Base-by-base conservation (phyloP, 768 basidiomycete genomes). In the Boletus sp. region DNA sequence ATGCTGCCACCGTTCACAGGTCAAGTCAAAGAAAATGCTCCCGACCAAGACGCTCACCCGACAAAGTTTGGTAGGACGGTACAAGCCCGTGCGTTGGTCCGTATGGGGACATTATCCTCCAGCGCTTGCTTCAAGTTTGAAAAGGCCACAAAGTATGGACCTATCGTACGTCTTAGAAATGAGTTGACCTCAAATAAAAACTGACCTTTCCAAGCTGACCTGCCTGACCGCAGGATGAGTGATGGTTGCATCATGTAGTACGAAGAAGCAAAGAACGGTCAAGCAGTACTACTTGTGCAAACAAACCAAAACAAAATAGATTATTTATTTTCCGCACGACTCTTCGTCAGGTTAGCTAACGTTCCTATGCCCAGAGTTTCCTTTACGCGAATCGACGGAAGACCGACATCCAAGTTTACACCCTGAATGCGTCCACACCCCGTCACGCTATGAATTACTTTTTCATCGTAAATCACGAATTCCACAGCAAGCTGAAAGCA, bases 11-110 rank as follows among this genome's bases (percentile, higher is more conserved):
- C 32, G 30, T 30, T 17, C 33, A 24, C 33, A 44, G 9, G 32
- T 35, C 20, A 47, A 50, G n/a, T 42, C 45, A 15, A 9, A 32
- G 24, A 5, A 10, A 15, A 18, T n/a, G 8, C 7, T 8, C 32
- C 18, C 1, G 17, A 52, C 18, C 17, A 20, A 15, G 46, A 10
- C 3, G 72, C 89, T 58, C 65, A 94, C 94, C 96, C 96, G 48
- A 98, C 93, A 64, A 96, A 98, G 64, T 92, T 94, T 0, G 96
- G 96, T 2, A 99, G 78, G 69, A 99, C 89, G 9, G 95, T 97
- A 64, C 94, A 98, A 11, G 90, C 78, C 57, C 96, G 77, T 2
- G 92, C 92, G 57, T 92, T 82, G 0, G 96, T 99, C 65, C 83
- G 83, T 67, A 99, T 94, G 0, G 94, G 85, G n/a, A 83, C 78